Base-by-base conservation (phyloP, 2,329 filamentous ascomycete species). In the Leptographium wingfieldii region DNA sequence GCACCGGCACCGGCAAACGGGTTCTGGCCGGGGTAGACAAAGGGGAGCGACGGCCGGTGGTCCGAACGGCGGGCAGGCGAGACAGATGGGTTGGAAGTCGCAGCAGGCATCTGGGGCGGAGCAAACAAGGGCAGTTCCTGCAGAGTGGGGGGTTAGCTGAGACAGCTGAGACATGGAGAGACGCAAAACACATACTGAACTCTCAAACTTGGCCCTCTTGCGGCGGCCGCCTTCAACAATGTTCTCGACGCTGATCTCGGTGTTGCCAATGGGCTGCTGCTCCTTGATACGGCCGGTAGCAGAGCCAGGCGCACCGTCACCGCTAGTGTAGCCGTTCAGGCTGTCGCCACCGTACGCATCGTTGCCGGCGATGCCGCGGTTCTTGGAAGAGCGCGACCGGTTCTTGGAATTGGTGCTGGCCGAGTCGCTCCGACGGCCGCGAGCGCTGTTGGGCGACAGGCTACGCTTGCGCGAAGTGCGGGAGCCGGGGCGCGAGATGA, bases 241-340 rank as follows among this genome's bases (percentile, higher is more conserved):
- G 71, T 99, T 99, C 67, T 96, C 92, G 66, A 96, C 84, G 71
- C 92, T 97, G 69, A 99, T 99, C 67, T 99, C 94, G 19, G 94
- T 95, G 71, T 90, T 96, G 56, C 90, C 91, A 68, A 96, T 83
- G 57, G 62, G 51, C 59, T 64, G 63, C 65, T 90, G 87, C 68
- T 96, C 92, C 72, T 89, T 91, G 67, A 81, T 83, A 71, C 88
- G 88, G 68, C 88, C 86, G 61, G 87, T 87, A 65, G 87, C 80
- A 59, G 90, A 92, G 65, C 84, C 87, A 63, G 88, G 82, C 33
- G 86, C 89, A 63, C 85, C 87, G 65, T 96, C 91, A 66, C 88
- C 92, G 72, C 92, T 95, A 74, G 90, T 95, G 72, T 94, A 94
- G 63, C 85, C 86, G 67, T 85, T 85, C 65, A 82, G 70, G 66